phyloP scores from a whole-genome alignment of 2,329 filamentous ascomycete species.

The Huntiella moniliformis region DNA sequence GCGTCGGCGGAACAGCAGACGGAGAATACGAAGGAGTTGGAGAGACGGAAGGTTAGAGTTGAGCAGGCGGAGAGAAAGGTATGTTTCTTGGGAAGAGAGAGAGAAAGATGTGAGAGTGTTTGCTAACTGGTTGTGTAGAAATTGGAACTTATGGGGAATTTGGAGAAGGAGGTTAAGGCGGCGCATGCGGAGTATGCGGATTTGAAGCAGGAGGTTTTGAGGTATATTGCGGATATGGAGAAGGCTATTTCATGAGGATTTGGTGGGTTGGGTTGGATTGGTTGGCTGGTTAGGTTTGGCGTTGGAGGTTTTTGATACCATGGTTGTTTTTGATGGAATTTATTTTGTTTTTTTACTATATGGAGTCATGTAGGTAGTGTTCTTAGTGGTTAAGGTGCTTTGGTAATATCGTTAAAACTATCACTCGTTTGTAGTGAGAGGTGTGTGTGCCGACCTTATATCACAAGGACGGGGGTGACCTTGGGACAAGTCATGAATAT shows the following conservation, averaged over 20 bases:
- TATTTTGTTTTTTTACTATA: slow-evolving; percentile 6
- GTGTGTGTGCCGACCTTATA: no score
- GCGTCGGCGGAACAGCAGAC: slow-evolving; percentile 67
- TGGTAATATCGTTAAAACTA: no score
- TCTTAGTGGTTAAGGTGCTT: no score
- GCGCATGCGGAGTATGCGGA: slow-evolving; percentile 92
- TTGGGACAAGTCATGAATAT: no score
- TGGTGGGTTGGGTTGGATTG: neutral
- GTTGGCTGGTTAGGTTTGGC: slow-evolving; percentile 6
- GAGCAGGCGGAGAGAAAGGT: slow-evolving; percentile 99
- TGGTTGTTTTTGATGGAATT: slow-evolving; percentile 1
- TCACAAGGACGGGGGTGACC: no score
- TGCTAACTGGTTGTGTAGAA: slow-evolving; percentile 39
- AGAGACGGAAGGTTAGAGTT: slow-evolving; percentile 77
- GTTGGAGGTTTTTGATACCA: neutral
- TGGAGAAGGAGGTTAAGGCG: slow-evolving; percentile 79
- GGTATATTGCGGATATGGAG: slow-evolving; percentile 99
- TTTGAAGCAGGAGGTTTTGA: slow-evolving; percentile 89
- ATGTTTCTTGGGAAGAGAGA: slow-evolving; percentile 18
- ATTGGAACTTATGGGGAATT: slow-evolving; percentile 92
- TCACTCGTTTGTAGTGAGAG: no score
- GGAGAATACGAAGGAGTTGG: slow-evolving; percentile 81
- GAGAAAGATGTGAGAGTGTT: neutral
- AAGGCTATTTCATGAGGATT: slow-evolving; percentile 41
- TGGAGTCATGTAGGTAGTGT: neutral